Base-by-base conservation (phyloP, 805 yeast species). In the Citeromyces matritensis region DNA sequence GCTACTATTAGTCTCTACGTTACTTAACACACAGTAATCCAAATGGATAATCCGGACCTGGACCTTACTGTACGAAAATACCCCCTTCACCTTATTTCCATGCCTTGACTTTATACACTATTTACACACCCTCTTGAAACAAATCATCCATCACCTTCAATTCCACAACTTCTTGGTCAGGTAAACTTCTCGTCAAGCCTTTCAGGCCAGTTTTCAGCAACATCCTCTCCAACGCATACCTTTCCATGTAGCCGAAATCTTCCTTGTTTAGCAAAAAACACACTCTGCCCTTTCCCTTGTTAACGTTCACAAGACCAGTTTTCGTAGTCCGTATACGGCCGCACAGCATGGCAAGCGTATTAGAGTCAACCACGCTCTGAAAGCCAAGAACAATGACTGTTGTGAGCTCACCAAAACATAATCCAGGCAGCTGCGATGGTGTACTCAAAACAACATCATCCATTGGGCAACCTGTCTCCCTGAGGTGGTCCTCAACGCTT, bases 161-260 rank as follows among this genome's bases (percentile, higher is more conserved):
- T 5, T 17, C 21, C 5, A 17, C 21, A 17, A 17, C 21, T 17
- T 17, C 21, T 7, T 17, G 21, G 21, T 17, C 21, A 17, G 21
- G 21, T 7, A 17, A 17, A 17, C 21, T 17, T 17, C 21, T 17
- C 3, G 19, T 19, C 9, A 33, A 15, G 4, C 11, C 15, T 9
- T 26, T 24, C 9, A 33, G 15, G 8, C 38, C 39, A 21, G 21
- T 13, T 25, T 33, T 37, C 17, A 52, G 31, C 11, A 45, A 38
- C 10, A 46, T 33, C 30, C 59, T 44, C 30, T 48, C 53, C 5
- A 54, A 33, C 15, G 45, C 47, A 31, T 43, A 45, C 34, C 60
- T 41, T 28, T 55, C 60, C 27, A 40, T 30, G 25, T 33, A 24
- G 2, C 42, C 49, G 32, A 52, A 43, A 34, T 47, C 53, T 0